phyloP scores from a whole-genome alignment of 768 basidiomycete genomes.

The Serendipita vermifera region DNA sequence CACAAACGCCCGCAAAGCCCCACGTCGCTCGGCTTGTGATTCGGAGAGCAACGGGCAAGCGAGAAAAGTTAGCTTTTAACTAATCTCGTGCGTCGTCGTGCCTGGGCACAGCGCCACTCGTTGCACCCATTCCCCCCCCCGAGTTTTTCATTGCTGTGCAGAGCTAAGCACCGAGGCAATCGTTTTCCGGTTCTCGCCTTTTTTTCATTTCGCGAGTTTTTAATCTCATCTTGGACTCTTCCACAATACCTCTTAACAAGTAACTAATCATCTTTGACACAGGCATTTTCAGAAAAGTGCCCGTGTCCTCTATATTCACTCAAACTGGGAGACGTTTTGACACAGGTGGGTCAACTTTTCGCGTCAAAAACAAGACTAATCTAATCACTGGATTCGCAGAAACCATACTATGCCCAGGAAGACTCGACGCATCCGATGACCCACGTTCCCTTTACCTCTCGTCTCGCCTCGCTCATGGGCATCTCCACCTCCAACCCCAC shows the following conservation, averaged over 20 bases:
- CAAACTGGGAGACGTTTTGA: constrained; percentile 7
- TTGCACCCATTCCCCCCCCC: no score
- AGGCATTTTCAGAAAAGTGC: background rate
- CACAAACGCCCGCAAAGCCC: no score
- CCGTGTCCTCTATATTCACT: background rate
- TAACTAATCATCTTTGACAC: background rate
- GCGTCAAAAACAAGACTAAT: background rate
- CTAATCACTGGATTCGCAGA: background rate
- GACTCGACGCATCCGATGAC: background rate
- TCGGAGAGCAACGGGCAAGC: no score
- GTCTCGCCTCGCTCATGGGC: constrained; percentile 6
- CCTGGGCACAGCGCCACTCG: no score
- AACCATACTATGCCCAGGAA: constrained; percentile 6
- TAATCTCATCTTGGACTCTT: background rate
- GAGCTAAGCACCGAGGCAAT: no score
- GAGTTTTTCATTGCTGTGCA: no score
- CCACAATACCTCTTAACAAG: background rate
- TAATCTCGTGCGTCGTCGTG: no score
- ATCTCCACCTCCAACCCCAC: background rate
- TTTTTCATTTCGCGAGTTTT: background rate
- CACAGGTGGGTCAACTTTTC: background rate
- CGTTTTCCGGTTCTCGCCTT: no score
- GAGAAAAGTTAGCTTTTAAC: no score
- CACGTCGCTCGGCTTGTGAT: no score
- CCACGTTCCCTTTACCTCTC: constrained; percentile 9